Conservation (phyloP, 1,139 yeast species). For the Hansenula sp. region DNA sequence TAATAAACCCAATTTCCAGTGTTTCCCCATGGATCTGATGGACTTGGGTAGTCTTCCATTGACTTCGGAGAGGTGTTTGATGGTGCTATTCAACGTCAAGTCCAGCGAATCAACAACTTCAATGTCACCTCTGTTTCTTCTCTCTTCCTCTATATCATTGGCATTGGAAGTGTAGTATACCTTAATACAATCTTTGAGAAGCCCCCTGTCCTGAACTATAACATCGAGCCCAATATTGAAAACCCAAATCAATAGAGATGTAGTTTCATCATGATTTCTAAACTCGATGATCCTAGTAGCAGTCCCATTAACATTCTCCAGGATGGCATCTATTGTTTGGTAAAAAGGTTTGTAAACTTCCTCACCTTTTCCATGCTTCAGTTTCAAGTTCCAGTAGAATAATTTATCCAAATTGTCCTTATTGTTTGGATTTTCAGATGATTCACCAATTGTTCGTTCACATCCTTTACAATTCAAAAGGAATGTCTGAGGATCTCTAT, state of each 20-base stretch:
- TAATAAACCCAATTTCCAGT: slow-evolving; percentile 30
- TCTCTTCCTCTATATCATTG: slow-evolving; percentile 21
- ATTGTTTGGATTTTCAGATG: slow-evolving; percentile 22
- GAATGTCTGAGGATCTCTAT: slow-evolving; percentile 3
- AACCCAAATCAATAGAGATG: slow-evolving; percentile 46
- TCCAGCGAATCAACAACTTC: slow-evolving; percentile 34
- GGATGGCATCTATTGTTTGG: slow-evolving; percentile 35
- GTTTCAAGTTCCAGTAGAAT: slow-evolving; percentile 56
- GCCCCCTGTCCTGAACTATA: slow-evolving; percentile 24
- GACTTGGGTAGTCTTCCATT: slow-evolving; percentile 32
- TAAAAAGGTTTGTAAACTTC: slow-evolving; percentile 33
- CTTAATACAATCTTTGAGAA: slow-evolving; percentile 35
- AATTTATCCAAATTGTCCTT: slow-evolving; percentile 30
- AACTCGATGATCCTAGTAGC: slow-evolving; percentile 41
- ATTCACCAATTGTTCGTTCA: slow-evolving; percentile 31
- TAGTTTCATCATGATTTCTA: slow-evolving; percentile 15
- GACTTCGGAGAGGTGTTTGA: slow-evolving; percentile 25
- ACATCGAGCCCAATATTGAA: slow-evolving; percentile 45
- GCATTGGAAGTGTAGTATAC: slow-evolving; percentile 32
- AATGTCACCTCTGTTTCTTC: slow-evolving; percentile 31
- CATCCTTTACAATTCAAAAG: slow-evolving; percentile 31
- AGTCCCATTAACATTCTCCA: slow-evolving; percentile 43
- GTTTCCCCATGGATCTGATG: slow-evolving; percentile 24
- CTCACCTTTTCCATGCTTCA: slow-evolving; percentile 22
- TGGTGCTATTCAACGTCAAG: slow-evolving; percentile 27